Conservation (phyloP, 2,329 filamentous ascomycete genomes). For the Colletotrichum eremochloae region DNA sequence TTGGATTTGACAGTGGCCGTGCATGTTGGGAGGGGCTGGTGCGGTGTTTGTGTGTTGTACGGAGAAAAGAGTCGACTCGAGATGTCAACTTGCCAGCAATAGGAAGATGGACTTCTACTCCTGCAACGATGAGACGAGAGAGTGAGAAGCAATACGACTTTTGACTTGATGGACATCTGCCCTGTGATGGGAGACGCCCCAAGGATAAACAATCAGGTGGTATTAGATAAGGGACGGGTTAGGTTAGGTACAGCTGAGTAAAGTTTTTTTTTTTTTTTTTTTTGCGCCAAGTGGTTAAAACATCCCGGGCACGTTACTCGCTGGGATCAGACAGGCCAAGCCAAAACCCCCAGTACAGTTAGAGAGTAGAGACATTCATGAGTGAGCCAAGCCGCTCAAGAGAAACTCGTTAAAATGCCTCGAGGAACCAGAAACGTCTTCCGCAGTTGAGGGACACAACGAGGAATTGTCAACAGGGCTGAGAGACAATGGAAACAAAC, state of each 20-base stretch:
- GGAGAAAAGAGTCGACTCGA: not conserved
- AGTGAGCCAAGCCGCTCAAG: not conserved
- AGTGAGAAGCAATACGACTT: not conserved
- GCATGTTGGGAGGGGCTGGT: not conserved
- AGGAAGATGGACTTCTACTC: not conserved
- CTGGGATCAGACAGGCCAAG: constrained; percentile 40
- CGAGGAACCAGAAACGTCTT: not conserved
- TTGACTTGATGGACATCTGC: not conserved
- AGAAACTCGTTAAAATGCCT: constrained; percentile 12
- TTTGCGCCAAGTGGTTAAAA: constrained; percentile 37
- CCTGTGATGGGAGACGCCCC: not conserved
- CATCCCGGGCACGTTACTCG: constrained; percentile 38
- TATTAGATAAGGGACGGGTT: constrained; percentile 27
- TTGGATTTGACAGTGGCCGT: not conserved
- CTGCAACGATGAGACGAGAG: not conserved
- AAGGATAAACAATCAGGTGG: not conserved
- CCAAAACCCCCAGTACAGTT: constrained; percentile 10
- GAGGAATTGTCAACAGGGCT: constrained; percentile 19
- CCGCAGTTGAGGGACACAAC: constrained; percentile 26
- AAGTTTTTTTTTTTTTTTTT: constrained; percentile 29
- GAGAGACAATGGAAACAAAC: constrained; percentile 10
- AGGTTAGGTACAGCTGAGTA: constrained; percentile 10
- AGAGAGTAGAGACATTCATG: constrained; percentile 11
- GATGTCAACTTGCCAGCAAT: constrained; percentile 1
- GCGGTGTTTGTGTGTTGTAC: not conserved